Percentiles rank a stretch among this genome's conserved stretches.
These are phyloP conservation scores for Penicillium lagena DNA, from an alignment of 495 filamentous ascomycete species.

Conservation along the genomic window DNA sequence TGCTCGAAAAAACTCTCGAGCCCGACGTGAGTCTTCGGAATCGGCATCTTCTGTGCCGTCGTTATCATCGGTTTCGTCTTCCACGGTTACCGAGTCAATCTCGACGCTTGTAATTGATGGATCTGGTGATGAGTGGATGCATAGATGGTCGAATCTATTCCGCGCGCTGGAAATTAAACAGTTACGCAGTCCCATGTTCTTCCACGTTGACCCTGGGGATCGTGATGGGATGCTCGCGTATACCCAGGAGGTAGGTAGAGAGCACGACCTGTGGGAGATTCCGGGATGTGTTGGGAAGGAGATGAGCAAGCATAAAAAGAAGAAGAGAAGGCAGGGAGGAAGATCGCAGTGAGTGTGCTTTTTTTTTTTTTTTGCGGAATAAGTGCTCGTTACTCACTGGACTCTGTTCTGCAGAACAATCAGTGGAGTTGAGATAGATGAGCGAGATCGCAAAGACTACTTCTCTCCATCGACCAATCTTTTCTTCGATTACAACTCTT, in stretches of 20 bases:
- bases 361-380: background rate
- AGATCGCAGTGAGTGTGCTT: slow-evolving; percentile 20
- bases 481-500: slow-evolving; percentile 51
- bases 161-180: slow-evolving; percentile 50
- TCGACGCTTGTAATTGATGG: slow-evolving; percentile 47
- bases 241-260: slow-evolving; percentile 42
- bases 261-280: slow-evolving; percentile 50
- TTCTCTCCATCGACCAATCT: slow-evolving; percentile 51
- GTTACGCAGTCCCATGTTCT: slow-evolving; percentile 61
- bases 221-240: slow-evolving; percentile 57
- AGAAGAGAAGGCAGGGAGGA: slow-evolving; percentile 41
- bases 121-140: slow-evolving; percentile 46
- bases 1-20: slow-evolving; percentile 13
- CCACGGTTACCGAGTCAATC: slow-evolving; percentile 11
- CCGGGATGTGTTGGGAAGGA: slow-evolving; percentile 56
- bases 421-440: slow-evolving; percentile 45
- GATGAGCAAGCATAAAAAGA: slow-evolving; percentile 57
- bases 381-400: too few species aligned
- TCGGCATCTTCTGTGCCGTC: slow-evolving; percentile 21
- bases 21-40: slow-evolving; percentile 16
- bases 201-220: slow-evolving; percentile 59
- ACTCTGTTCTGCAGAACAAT: slow-evolving; percentile 9
- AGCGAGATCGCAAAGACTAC: slow-evolving; percentile 60
- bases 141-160: slow-evolving; percentile 51
- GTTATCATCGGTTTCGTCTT: slow-evolving; percentile 22